phyloP scores from a whole-genome alignment of 257 asterid genomes.

The Solanum medicagineum region DNA sequence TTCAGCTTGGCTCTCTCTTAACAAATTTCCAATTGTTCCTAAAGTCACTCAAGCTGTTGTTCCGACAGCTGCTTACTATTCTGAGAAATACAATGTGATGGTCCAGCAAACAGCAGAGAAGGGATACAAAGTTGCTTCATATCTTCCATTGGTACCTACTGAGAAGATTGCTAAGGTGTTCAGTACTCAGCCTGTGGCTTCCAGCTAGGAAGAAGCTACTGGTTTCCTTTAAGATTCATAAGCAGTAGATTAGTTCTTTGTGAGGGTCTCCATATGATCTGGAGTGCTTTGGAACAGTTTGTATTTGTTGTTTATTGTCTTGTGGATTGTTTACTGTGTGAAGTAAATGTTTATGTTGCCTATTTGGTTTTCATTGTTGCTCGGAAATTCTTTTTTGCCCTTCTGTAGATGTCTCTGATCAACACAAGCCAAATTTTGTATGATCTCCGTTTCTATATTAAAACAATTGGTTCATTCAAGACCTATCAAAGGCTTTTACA shows the following conservation, averaged over 20 bases:
- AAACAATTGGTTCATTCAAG: not conserved
- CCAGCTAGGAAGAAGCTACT: not conserved
- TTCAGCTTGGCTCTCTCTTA: slow-evolving; percentile 52
- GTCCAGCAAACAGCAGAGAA: slow-evolving; percentile 50
- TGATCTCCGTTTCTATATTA: not conserved
- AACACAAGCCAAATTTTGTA: not conserved
- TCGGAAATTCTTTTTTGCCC: not conserved
- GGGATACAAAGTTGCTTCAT: slow-evolving; percentile 62
- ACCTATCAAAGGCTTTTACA: not conserved
- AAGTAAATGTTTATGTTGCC: not conserved
- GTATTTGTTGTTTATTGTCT: not conserved
- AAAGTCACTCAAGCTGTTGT: slow-evolving; percentile 54
- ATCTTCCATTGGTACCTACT: slow-evolving; percentile 75
- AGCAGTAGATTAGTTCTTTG: not conserved
- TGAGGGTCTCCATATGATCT: not conserved
- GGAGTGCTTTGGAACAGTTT: not conserved
- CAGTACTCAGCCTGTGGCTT: slow-evolving; percentile 6
- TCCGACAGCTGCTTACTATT: slow-evolving; percentile 60
- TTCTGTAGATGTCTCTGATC: not conserved
- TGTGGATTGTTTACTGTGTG: not conserved
- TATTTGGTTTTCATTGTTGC: not conserved
- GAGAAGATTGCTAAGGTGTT: slow-evolving; percentile 59
- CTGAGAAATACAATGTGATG: slow-evolving; percentile 61
- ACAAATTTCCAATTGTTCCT: slow-evolving; percentile 64
- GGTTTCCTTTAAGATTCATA: not conserved